Conservation (phyloP, 495 filamentous ascomycete species). For the Penicillium angulare region DNA sequence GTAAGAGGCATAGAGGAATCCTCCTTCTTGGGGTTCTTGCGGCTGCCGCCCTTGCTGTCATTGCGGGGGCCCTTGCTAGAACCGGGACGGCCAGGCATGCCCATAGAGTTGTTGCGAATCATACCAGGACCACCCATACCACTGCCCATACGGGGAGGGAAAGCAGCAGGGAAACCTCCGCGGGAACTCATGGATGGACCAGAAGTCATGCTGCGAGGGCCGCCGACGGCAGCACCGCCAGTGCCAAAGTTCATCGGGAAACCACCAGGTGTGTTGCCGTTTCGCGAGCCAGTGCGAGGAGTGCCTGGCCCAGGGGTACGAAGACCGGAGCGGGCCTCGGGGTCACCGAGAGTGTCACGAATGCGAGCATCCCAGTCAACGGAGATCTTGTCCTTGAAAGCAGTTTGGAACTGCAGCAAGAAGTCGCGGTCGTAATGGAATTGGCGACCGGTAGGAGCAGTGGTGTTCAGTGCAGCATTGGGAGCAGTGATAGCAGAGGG, state of each 20-base stretch:
- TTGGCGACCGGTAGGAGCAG: slow-evolving; percentile 68
- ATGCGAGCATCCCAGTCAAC: slow-evolving; percentile 84
- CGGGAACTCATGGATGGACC: no score
- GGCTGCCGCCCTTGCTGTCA: slow-evolving; percentile 50
- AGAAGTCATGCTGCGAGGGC: background rate
- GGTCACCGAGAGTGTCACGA: slow-evolving; percentile 79
- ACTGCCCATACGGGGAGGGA: slow-evolving; percentile 17
- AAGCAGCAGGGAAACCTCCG: no score
- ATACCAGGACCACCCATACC: slow-evolving; percentile 32
- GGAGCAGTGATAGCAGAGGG: slow-evolving; percentile 79
- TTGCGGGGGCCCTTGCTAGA: slow-evolving; percentile 51
- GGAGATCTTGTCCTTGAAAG: slow-evolving; percentile 94
- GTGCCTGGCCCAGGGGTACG: slow-evolving; percentile 58
- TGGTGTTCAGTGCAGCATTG: slow-evolving; percentile 82
- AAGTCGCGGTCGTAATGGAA: slow-evolving; percentile 97
- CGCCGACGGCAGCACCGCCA: background rate
- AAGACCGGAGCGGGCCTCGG: slow-evolving; percentile 66
- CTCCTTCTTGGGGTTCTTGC: slow-evolving; percentile 60
- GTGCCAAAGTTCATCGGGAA: background rate
- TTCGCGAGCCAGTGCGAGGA: slow-evolving; percentile 44
- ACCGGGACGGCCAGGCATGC: slow-evolving; percentile 54
- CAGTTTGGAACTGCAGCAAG: slow-evolving; percentile 92
- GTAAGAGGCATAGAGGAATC: slow-evolving; percentile 89
- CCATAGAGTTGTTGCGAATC: slow-evolving; percentile 30
- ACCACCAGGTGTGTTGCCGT: slow-evolving; percentile 27